Evolutionary conservation across 2,329 filamentous ascomycete genomes (phyloP), one percentile per base, ranked within the genome.

Genomic region (Colletotrichum higginsianum): DNA sequence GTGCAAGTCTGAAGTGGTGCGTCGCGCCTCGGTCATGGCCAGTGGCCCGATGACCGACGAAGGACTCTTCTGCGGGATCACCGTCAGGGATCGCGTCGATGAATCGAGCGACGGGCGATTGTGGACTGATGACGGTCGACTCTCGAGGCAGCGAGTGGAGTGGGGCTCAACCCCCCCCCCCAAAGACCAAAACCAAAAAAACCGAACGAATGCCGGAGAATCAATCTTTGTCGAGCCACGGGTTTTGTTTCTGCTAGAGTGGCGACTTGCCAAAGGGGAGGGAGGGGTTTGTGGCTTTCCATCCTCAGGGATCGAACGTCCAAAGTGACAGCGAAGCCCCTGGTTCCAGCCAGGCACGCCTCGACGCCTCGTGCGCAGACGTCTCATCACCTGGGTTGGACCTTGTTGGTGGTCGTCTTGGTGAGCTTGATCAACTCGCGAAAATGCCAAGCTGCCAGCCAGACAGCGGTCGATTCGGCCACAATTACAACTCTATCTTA

Each of bases 81-180:
- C 38, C 58, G 40, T n/a, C 68, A 71, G 58, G 68, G 58, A 68
- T 68, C 38, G 23, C 26, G 68, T 53, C 53, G 64, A 63, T 71
- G 58, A 68, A 60, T 55, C 65, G 58, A 23, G 58, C 55, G 26
- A 21, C 38, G 52, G 6, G 52, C 3, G 63, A 30, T 60, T 63
- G 58, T 60, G 68, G 65, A 40, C 64, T 67, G 64, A 63, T 60
- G 65, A 58, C 16, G 40, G 65, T 71, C 52, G 68, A 35, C 30
- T 9, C 30, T 35, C 30, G 30, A 11, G 8, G 30, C 30, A 11
- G 8, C 8, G 30, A 35, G 68, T 67, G 67, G 56, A 68, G 30
- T 55, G 44, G 44, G 26, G 3, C 23, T 26, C 23, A 26, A 26
- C 26, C 3, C 26, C 23, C 23, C 23, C 23, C 23, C 26, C 26